Evolutionary conservation across 148 eudicot genomes (phyloP), one percentile per base, ranked within the genome.

Genomic region (Diospyros kaki): DNA sequence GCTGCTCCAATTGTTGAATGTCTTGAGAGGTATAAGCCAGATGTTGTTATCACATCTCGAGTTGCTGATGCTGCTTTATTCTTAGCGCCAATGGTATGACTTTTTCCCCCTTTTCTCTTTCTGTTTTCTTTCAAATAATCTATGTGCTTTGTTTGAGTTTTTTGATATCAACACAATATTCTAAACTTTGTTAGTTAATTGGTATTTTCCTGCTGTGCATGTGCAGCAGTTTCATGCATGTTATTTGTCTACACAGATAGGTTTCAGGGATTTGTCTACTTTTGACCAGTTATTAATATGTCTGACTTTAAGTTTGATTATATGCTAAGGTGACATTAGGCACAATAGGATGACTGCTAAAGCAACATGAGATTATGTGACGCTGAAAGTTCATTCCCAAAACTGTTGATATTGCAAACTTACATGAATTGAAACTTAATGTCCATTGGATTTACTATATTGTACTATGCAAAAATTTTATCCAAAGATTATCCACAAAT

Each of bases 51-150:
- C 74, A 96, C 98, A 58, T 88, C 98, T 61, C 90, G 99, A 66
- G 89, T 96, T 73, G 99, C 99, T 13, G 99, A 96, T 87, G 99
- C 98, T 78, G 81, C 98, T 79, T 83, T 96, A 76, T 96, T 96
- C 79, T 86, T 96, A 84, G 99, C 79, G 79, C 98, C 99, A 70
- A 91, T 96, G 99, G 99, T 96, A 84, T 79, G 78, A 80, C 51
- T 77, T 70, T 46, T 40, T 28, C 72, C 68, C 62, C 2, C 43
- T 3, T 43, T 41, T 11, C 9, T 59, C 44, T 17, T 51, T 10
- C 38, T 60, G 5, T 40, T 58, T 46, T 15, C 4, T 28, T 53
- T 28, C 17, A 9, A 44, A 15, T 58, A 52, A 38, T 64, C 52
- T 42, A 17, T 60, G 13, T 62, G 43, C 40, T 64, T 51, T 51